Evolutionary conservation across 1,284 basidiomycete genomes (phyloP), one percentile per base, ranked within the genome.

Genomic region (Kalmanozyma brasiliensis): DNA sequence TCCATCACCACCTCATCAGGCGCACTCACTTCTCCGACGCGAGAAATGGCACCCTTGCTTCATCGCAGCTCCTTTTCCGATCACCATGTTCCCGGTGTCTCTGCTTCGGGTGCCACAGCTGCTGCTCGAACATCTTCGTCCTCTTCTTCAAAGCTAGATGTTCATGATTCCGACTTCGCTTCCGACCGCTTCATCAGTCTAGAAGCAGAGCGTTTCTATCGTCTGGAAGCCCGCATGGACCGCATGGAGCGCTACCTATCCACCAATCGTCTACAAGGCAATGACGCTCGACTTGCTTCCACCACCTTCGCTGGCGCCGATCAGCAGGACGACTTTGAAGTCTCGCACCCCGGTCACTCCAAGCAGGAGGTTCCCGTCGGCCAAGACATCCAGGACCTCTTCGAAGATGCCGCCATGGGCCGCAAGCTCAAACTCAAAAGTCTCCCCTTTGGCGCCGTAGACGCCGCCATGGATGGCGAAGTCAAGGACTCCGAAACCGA

Each of bases 351-450:
- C 11, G 38, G 32, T 32, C 22, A 37, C 14, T n/a, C 62, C 26
- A 55, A 53, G 20, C 41, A 65, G n/a, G 46, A 42, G 14, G 38
- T 47, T 0, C 42, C 45, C 23, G 44, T 68, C 20, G 65, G 65
- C 14, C 58, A 68, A 30, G 55, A 57, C 26, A 68, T 68, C 24
- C 59, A 68, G 26, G 65, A 68, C 6, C 55, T 68, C 34, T 68
- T 68, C 16, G 65, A 68, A 47, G 65, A 68, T 40, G 65, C 65
- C 9, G 65, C 59, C 30, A 68, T 68, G 65, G 65, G 65, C 29
- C 65, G 46, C 43, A 68, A 62, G 26, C 47, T 55, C 24, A 68
- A 68, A 23, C 58, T 68, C 51, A 62, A 68, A 17, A 58, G 51
- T 11, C 47, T 68, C n/a, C 63, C 63, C 5, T 13, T 66, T 8